phyloP scores from a whole-genome alignment of 2,329 filamentous ascomycete genomes.

The Sclerotinia subarctica region DNA sequence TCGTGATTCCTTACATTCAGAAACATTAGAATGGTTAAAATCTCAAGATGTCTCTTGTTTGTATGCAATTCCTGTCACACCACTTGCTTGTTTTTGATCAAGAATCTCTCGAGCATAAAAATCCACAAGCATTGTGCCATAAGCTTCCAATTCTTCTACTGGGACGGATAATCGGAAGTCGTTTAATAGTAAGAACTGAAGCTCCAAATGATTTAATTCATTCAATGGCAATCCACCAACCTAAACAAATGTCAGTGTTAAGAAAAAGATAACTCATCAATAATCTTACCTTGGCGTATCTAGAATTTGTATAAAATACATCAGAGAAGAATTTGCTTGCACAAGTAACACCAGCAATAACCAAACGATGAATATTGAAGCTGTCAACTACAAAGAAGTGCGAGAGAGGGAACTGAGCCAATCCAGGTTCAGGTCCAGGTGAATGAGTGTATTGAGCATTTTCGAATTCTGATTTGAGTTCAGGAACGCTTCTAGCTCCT shows the following conservation, averaged over 20 bases:
- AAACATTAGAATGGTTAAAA: slow-evolving; percentile 11
- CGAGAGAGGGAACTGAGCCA: slow-evolving; percentile 44
- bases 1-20: slow-evolving; percentile 3
- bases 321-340: slow-evolving; percentile 99
- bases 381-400: slow-evolving; percentile 95
- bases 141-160: slow-evolving; percentile 92
- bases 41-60: slow-evolving; percentile 25
- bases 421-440: slow-evolving; percentile 28
- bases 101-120: slow-evolving; percentile 94
- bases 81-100: slow-evolving; percentile 46
- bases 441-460: slow-evolving; percentile 34
- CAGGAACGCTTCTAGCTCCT: slow-evolving; percentile 33
- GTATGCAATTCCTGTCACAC: slow-evolving; percentile 32
- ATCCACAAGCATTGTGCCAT: slow-evolving; percentile 97
- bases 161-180: slow-evolving; percentile 92
- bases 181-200: slow-evolving; percentile 93
- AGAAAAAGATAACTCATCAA: not conserved
- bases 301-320: slow-evolving; percentile 97
- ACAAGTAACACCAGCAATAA: slow-evolving; percentile 96
- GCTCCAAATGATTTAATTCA: slow-evolving; percentile 92
- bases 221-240: slow-evolving; percentile 89
- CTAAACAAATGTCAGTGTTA: slow-evolving; percentile 46
- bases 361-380: slow-evolving; percentile 95
- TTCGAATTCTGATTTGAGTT: slow-evolving; percentile 32
- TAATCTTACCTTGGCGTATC: slow-evolving; percentile 86